Evolutionary conservation across 768 basidiomycete genomes (phyloP).

Genomic region (Leccinum imitatum): DNA sequence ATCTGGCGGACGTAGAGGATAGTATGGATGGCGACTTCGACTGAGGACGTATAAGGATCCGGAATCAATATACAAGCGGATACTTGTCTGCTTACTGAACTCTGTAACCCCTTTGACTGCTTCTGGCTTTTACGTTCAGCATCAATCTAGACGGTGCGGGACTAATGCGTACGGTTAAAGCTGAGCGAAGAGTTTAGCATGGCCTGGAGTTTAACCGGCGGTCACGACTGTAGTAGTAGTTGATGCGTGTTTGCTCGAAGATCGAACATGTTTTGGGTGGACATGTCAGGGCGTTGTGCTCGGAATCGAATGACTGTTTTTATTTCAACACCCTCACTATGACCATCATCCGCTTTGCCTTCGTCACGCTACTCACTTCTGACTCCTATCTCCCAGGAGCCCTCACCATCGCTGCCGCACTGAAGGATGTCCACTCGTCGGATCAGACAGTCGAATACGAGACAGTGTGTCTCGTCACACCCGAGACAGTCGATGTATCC

Average conservation of each 20-base stretch:
- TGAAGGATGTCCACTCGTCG: constrained; percentile 71
- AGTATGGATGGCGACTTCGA: constrained; percentile 91
- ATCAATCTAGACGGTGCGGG: background rate
- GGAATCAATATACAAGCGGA: background rate
- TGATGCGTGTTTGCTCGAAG: constrained; percentile 18
- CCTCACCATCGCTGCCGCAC: constrained; percentile 79
- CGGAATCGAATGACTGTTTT: background rate
- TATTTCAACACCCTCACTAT: constrained; percentile 37
- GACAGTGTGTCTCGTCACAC: constrained; percentile 90
- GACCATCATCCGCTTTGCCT: constrained; percentile 67
- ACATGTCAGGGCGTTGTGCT: background rate
- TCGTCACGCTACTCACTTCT: constrained; percentile 91
- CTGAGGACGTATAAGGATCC: constrained; percentile 41
- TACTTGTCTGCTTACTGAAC: constrained; percentile 53
- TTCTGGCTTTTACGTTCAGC: constrained; percentile 41
- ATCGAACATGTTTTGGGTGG: background rate
- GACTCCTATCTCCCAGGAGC: constrained; percentile 93
- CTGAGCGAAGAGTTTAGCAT: constrained; percentile 34
- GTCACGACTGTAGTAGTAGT: background rate
- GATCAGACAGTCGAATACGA: constrained; percentile 55
- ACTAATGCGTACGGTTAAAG: constrained; percentile 37
- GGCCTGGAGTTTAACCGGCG: background rate
- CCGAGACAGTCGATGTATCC: constrained; percentile 85
- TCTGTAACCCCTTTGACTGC: constrained; percentile 63
- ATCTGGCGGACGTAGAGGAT: constrained; percentile 90